phyloP scores from a whole-genome alignment of 306 rosid species.

The Cucurbita maxima region DNA sequence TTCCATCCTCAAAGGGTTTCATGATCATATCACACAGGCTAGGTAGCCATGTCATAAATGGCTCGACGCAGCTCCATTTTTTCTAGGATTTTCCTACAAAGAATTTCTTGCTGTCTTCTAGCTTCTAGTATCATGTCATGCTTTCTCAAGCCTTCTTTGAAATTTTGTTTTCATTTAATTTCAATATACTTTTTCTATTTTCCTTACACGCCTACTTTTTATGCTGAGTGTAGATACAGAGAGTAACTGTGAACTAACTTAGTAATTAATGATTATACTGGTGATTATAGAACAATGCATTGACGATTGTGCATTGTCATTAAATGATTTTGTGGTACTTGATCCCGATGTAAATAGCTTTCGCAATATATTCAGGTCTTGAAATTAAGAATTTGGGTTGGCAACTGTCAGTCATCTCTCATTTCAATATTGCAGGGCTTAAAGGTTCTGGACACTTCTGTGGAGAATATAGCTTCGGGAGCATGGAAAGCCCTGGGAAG shows the following conservation, averaged over 20 bases:
- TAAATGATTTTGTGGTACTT: not conserved
- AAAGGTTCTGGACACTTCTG: conserved; percentile 76
- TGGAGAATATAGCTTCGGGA: conserved; percentile 91
- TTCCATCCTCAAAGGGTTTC: not conserved
- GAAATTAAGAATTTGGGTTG: not conserved
- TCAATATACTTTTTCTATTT: not conserved
- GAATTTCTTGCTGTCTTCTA: not conserved
- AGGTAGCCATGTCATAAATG: not conserved
- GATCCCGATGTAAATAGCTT: not conserved
- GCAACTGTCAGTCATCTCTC: not conserved
- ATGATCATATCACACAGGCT: not conserved
- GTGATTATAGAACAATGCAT: not conserved
- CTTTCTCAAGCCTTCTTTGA: not conserved
- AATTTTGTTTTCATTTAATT: not conserved
- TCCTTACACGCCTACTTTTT: not conserved
- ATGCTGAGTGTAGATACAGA: not conserved
- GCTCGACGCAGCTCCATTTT: not conserved
- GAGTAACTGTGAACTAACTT: not conserved
- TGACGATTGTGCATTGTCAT: not conserved
- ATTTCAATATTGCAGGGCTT: conserved; percentile 37
- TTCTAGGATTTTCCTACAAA: not conserved
- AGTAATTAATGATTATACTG: not conserved
- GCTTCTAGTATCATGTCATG: not conserved
- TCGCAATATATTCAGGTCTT: not conserved
- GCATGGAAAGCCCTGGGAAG: conserved; percentile 87